phyloP scores from a whole-genome alignment of 2,329 filamentous ascomycete genomes.

The Ophiocordyceps robertsii region DNA sequence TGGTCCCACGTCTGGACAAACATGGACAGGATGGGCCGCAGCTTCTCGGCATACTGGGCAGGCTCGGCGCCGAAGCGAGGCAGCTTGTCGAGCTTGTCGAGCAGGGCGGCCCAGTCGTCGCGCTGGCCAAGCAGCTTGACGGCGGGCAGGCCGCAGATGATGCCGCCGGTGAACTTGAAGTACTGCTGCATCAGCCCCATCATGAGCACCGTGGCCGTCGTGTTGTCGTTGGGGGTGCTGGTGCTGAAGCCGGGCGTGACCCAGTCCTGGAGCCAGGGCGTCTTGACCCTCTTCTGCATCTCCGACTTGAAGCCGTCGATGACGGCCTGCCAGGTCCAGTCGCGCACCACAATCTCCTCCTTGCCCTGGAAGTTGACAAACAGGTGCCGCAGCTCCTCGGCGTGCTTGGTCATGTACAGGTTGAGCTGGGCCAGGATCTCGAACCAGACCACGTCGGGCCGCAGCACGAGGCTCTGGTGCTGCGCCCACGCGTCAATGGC shows the following conservation, averaged over 20 bases:
- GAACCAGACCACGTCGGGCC: conserved; percentile 43
- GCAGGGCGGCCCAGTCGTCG: conserved; percentile 26
- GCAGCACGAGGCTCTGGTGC: conserved; percentile 34
- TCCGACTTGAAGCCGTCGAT: conserved; percentile 21
- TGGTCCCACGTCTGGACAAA: conserved; percentile 31
- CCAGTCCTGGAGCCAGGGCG: conserved; percentile 26
- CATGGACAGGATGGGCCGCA: conserved; percentile 28
- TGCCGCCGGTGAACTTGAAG: conserved; percentile 20
- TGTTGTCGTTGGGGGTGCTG: conserved; percentile 20
- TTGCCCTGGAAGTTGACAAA: conserved; percentile 32
- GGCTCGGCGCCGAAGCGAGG: conserved; percentile 29
- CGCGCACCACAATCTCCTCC: conserved; percentile 22
- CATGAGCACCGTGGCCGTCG: conserved; percentile 28
- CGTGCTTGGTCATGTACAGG: conserved; percentile 33
- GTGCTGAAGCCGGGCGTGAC: conserved; percentile 29
- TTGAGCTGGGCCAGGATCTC: conserved; percentile 37
- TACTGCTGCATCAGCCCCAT: conserved; percentile 29
- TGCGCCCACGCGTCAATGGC: conserved; percentile 33
- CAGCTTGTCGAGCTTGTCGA: conserved; percentile 27
- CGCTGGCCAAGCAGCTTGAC: conserved; percentile 25
- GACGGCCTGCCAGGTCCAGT: conserved; percentile 12
- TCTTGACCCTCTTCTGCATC: conserved; percentile 25
- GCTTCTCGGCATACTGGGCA: conserved; percentile 18
- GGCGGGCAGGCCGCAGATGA: conserved; percentile 28
- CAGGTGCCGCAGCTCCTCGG: conserved; percentile 27